Percentiles rank a stretch among this genome's conserved stretches.
These are phyloP conservation scores for Furcasterigmium sp. DNA, from an alignment of 2,329 filamentous ascomycete species.

Conservation along the genomic window DNA sequence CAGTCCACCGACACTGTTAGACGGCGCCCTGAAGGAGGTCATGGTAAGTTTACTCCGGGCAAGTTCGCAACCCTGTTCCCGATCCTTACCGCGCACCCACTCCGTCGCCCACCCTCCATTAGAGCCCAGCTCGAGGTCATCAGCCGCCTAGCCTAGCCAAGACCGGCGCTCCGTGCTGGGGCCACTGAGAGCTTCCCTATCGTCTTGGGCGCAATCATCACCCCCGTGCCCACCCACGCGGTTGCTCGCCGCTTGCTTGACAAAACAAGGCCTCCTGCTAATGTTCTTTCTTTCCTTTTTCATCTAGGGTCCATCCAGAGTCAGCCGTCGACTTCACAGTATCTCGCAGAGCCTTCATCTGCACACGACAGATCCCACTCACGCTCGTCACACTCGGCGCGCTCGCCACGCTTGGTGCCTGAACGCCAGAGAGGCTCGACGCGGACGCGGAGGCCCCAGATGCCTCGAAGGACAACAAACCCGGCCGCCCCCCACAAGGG, in stretches of 20 bases:
- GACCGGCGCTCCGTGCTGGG: not conserved
- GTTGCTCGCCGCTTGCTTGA: not conserved
- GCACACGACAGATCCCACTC: constrained; percentile 32
- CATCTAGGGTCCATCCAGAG: constrained; percentile 11
- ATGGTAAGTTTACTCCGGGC: constrained; percentile 54
- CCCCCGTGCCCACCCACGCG: too few relatives aligned
- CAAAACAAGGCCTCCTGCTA: not conserved
- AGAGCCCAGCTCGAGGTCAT: not conserved
- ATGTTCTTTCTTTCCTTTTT: not conserved
- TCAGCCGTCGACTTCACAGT: constrained; percentile 13
- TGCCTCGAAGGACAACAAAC: constrained; percentile 68
- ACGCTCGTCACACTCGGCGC: constrained; percentile 25
- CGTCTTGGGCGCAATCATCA: not conserved
- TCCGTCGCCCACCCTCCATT: too few relatives aligned
- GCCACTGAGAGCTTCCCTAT: not conserved
- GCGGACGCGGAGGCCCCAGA: constrained; percentile 64
- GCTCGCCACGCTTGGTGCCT: constrained; percentile 39
- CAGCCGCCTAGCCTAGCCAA: not conserved
- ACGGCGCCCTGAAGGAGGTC: constrained; percentile 46
- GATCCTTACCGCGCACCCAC: not conserved
- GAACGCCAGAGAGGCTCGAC: constrained; percentile 41
- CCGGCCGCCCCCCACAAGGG: constrained; percentile 69
- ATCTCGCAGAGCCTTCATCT: constrained; percentile 27
- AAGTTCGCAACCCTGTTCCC: too few relatives aligned
- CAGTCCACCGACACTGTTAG: constrained; percentile 57